Base-by-base conservation (phyloP, 164 flowering plant species). In the Piper betle region DNA sequence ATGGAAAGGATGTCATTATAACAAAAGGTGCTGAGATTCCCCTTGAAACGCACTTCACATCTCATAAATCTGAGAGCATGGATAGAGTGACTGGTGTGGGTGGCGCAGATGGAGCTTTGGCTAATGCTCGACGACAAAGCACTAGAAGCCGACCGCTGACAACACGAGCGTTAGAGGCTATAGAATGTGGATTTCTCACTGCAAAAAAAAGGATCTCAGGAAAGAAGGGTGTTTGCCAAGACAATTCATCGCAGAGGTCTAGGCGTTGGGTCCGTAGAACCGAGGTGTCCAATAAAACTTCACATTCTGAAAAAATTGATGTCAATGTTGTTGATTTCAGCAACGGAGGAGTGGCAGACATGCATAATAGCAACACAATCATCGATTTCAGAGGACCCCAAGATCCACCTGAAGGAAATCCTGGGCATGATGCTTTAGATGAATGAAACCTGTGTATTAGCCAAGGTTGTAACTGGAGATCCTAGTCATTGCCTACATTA, bases 131-230 rank as follows among this genome's bases (percentile, higher is more conserved):
- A 65, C 76, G 96, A 72, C 86, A 78, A 53, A 81, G 96, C 72
- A 86, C 83, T 39, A 79, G 96, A 64, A 83, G 66, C 68, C 69
- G 93, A 52, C 87, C 91, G 37, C 67, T 73, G 64, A 82, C 88
- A 9, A 68, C 74, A 8, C 78, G 65, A 72, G 91, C 81, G 19
- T 66, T 89, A 73, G 96, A 84, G 71, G 86, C 93, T 67, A 69
- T 86, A 53, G 89, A 69, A 43, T 60, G 72, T 60, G 91, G 88
- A 48, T 77, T 77, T 54, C 59, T 76, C 4, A 75, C 25, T 57
- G 56, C 69, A n/a, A 68, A 69, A 20, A 65, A 62, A 63, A 74
- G 63, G 57, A 58, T 57, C 7, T 80, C 72, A 66, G 69, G 70
- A 13, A 55, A 53, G 48, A 64, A 57, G 48, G 55, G 39, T 12